These are phyloP conservation scores for Pseudopithomyces chartarum DNA, from an alignment of 2,329 filamentous ascomycete genomes.

Conservation along the genomic window DNA sequence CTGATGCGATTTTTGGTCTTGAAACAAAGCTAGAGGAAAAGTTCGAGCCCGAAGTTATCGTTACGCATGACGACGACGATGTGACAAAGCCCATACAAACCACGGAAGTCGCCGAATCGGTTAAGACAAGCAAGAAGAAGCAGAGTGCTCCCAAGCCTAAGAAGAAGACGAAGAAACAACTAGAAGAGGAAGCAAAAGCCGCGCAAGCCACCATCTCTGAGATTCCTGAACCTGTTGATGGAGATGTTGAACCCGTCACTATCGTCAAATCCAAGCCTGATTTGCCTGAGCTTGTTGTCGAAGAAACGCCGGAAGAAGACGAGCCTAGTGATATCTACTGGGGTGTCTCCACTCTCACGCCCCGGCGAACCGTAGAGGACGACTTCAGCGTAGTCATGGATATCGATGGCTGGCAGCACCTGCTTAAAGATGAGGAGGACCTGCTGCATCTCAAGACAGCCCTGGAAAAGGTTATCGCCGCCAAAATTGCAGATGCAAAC, in stretches of 20 bases:
- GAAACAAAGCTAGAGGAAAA: conserved; percentile 54
- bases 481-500: conserved; percentile 61
- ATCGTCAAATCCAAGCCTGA: conserved; percentile 28
- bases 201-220: conserved; percentile 49
- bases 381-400: conserved; percentile 68
- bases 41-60: conserved; percentile 39
- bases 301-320: conserved; percentile 40
- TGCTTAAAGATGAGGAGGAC: conserved; percentile 73
- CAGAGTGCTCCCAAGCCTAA: conserved; percentile 61
- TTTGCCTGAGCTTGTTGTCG: conserved; percentile 34
- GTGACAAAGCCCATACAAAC: conserved; percentile 43
- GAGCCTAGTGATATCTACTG: conserved; percentile 61
- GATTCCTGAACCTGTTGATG: conserved; percentile 47
- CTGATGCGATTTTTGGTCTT: conserved; percentile 68
- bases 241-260: conserved; percentile 30
- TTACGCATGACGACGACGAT: conserved; percentile 53
- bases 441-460: conserved; percentile 60
- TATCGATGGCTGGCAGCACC: conserved; percentile 71
- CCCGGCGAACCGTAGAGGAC: conserved; percentile 69
- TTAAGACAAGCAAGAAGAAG: conserved; percentile 37
- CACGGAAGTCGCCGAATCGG: conserved; percentile 36
- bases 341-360: conserved; percentile 64
- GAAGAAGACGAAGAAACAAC: conserved; percentile 79
- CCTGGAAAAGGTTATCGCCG: conserved; percentile 52
- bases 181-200: conserved; percentile 60